phyloP scores from a whole-genome alignment of 192 early-diverging fungal genomes.

The Chytriomyces sp. region DNA sequence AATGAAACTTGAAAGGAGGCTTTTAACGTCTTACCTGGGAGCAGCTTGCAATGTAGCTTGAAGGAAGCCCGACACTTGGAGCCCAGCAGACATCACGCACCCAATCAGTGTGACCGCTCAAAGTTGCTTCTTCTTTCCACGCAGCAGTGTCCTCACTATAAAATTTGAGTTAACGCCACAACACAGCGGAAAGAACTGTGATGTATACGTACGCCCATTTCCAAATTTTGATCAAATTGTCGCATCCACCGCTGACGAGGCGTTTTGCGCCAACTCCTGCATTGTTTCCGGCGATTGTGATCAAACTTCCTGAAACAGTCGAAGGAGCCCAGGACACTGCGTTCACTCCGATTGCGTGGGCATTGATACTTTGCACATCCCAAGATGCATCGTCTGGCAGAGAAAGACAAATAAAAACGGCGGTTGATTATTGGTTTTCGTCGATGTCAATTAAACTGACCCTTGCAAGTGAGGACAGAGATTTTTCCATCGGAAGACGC shows the following conservation, averaged over 20 bases:
- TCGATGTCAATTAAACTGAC: conserved; percentile 42
- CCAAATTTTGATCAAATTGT: conserved; percentile 97
- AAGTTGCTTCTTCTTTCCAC: conserved; percentile 79
- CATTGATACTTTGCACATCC: conserved; percentile 79
- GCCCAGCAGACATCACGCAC: conserved; percentile 97
- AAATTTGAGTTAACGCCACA: conserved; percentile 8
- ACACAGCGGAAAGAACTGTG: neutral
- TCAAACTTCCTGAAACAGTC: conserved; percentile 66
- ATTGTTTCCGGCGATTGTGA: conserved; percentile 60
- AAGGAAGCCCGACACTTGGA: conserved; percentile 90
- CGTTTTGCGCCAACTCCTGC: conserved; percentile 61
- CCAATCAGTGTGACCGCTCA: conserved; percentile 97
- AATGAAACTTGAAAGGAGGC: neutral
- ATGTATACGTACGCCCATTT: conserved; percentile 47
- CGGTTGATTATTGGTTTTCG: neutral
- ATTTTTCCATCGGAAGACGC: conserved; percentile 96
- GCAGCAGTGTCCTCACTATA: conserved; percentile 73
- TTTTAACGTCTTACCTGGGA: conserved; percentile 67
- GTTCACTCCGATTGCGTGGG: conserved; percentile 91
- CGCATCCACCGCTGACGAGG: conserved; percentile 92
- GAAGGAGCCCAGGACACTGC: conserved; percentile 95
- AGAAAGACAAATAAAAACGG: neutral
- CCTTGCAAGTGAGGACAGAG: conserved; percentile 90
- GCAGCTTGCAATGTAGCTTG: conserved; percentile 89
- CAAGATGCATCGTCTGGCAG: conserved; percentile 80